These are phyloP conservation scores for Orbilia brochopaga DNA, from an alignment of 2,329 filamentous ascomycete species.

Conservation along the genomic window DNA sequence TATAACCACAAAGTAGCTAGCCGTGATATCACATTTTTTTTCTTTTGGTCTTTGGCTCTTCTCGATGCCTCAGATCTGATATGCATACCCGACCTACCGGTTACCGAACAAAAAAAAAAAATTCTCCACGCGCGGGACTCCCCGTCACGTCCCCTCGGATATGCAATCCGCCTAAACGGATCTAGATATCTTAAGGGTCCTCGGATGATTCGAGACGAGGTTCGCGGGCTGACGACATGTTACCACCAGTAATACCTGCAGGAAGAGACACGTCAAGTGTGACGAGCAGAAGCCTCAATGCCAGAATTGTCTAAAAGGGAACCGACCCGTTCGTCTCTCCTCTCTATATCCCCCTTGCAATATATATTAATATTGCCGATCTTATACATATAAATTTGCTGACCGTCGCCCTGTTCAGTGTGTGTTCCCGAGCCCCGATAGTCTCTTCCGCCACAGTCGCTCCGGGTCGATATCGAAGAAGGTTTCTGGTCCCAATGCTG, in stretches of 20 bases:
- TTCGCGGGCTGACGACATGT: conserved; percentile 34
- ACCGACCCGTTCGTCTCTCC: conserved; percentile 39
- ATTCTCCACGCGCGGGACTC: conserved; percentile 22
- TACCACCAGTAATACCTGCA: conserved; percentile 52
- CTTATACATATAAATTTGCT: conserved; percentile 2
- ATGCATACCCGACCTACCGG: conserved; percentile 5
- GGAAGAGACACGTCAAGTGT: conserved; percentile 55
- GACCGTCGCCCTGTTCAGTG: conserved; percentile 27
- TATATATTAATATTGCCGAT: not conserved
- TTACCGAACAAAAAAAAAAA: conserved; percentile 20
- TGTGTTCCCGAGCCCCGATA: conserved; percentile 49
- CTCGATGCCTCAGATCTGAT: not conserved
- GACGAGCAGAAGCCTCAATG: conserved; percentile 55
- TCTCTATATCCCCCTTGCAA: conserved; percentile 38
- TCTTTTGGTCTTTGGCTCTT: not conserved
- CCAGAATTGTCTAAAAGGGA: conserved; percentile 53
- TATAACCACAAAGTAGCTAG: not conserved
- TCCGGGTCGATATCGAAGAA: conserved; percentile 52
- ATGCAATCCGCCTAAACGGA: conserved; percentile 36
- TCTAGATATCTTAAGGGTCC: conserved; percentile 17
- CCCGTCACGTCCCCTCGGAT: conserved; percentile 19
- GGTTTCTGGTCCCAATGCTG: conserved; percentile 25
- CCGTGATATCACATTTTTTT: not conserved
- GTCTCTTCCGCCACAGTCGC: conserved; percentile 53
- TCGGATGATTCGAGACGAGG: conserved; percentile 36